Percentiles rank a stretch among this genome's conserved stretches.
phyloP scores from a whole-genome alignment of 2,329 filamentous ascomycete species.

The Fonsecaea erecta region DNA sequence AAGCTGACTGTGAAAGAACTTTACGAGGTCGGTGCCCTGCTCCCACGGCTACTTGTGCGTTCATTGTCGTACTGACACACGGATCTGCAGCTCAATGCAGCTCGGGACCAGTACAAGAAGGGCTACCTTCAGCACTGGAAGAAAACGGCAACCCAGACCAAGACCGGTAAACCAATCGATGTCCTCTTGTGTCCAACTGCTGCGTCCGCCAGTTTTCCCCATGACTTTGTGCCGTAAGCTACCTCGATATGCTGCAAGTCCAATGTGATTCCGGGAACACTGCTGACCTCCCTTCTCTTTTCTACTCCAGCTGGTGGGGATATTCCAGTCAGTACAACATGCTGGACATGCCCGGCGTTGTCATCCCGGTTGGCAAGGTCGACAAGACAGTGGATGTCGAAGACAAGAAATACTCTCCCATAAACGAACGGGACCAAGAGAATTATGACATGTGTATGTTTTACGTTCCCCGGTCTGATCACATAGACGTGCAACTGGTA shows the following conservation, averaged over 20 bases:
- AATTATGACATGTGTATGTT: conserved; percentile 38
- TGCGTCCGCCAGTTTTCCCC: too few relatives aligned
- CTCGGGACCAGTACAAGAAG: not conserved
- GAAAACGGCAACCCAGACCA: too few relatives aligned
- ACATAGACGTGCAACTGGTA: too few relatives aligned
- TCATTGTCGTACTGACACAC: not conserved
- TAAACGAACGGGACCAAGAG: conserved; percentile 44
- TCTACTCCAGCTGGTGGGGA: conserved; percentile 56
- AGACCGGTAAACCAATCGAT: too few relatives aligned
- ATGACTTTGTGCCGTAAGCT: too few relatives aligned
- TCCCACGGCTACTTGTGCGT: not conserved
- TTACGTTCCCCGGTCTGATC: too few relatives aligned
- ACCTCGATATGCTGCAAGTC: too few relatives aligned
- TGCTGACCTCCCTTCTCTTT: too few relatives aligned
- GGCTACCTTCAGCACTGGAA: not conserved
- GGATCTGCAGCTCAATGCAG: not conserved
- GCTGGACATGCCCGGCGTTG: conserved; percentile 60
- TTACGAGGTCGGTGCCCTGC: not conserved
- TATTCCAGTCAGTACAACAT: conserved; percentile 70
- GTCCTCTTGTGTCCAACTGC: too few relatives aligned
- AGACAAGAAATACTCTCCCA: conserved; percentile 44
- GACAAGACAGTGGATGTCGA: conserved; percentile 52
- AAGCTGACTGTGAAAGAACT: not conserved
- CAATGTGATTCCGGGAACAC: too few relatives aligned
- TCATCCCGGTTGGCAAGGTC: conserved; percentile 57